Evolutionary conservation across 805 yeast species (phyloP).

Genomic region (Hanseniaspora meyeri): DNA sequence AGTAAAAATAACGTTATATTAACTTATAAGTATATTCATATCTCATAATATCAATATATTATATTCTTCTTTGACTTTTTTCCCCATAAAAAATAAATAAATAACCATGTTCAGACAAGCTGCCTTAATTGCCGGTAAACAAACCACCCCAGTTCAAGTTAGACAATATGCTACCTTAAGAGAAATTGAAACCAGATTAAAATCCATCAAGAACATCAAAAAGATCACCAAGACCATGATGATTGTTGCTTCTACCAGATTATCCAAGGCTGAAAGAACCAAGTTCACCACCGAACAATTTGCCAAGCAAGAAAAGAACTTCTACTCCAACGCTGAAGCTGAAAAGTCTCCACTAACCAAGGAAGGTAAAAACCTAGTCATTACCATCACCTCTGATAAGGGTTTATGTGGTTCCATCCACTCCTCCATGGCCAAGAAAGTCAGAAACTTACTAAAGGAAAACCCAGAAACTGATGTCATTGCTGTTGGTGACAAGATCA

Average conservation of each 20-base stretch:
- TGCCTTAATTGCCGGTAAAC: background rate
- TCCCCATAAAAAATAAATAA: background rate
- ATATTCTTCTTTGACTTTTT: background rate
- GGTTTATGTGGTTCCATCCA: slow-evolving; percentile 98
- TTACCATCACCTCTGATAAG: slow-evolving; percentile 91
- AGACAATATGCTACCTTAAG: slow-evolving; percentile 97
- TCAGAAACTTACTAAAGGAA: slow-evolving; percentile 54
- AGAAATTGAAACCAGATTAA: slow-evolving; percentile 95
- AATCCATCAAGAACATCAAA: slow-evolving; percentile 96
- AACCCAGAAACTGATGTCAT: slow-evolving; percentile 64
- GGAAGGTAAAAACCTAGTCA: slow-evolving; percentile 54
- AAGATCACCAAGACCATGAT: slow-evolving; percentile 99
- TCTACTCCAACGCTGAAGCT: slow-evolving; percentile 62
- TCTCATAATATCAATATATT: background rate
- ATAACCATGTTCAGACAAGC: slow-evolving; percentile 5
- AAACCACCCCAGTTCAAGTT: slow-evolving; percentile 7
- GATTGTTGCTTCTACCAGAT: slow-evolving; percentile 95
- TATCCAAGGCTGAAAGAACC: slow-evolving; percentile 89
- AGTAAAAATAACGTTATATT: background rate
- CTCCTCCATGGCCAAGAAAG: slow-evolving; percentile 82
- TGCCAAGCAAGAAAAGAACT: slow-evolving; percentile 66
- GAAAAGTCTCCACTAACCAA: slow-evolving; percentile 41
- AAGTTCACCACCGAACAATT: slow-evolving; percentile 79
- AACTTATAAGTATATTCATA: background rate
- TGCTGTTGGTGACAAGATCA: slow-evolving; percentile 88